Evolutionary conservation across 371 early-diverging fungal genomes (phyloP).

Genomic region (Dichotomocladium elegans): DNA sequence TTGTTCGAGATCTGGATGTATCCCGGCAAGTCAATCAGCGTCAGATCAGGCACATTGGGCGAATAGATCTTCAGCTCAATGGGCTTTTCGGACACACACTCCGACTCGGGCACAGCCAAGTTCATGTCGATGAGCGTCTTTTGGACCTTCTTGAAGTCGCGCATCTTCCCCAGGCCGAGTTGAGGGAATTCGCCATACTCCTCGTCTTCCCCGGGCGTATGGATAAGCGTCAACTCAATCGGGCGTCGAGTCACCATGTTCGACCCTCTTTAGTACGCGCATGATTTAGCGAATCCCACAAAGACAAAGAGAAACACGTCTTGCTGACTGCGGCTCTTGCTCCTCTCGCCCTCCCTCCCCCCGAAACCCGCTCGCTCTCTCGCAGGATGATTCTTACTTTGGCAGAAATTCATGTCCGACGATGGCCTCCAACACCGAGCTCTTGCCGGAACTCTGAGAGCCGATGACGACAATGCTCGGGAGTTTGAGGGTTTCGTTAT

Average conservation of each 20-base stretch:
- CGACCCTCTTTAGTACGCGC: constrained; percentile 62
- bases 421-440: constrained; percentile 98
- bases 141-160: constrained; percentile 85
- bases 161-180: constrained; percentile 83
- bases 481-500: constrained; percentile 73
- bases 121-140: constrained; percentile 89
- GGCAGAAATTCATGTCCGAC: constrained; percentile 98
- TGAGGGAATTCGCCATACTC: constrained; percentile 96
- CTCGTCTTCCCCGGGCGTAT: constrained; percentile 81
- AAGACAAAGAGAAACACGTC: too few relatives aligned
- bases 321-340: too few relatives aligned
- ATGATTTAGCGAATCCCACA: too few relatives aligned
- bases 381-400: too few relatives aligned
- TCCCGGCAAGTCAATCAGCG: constrained; percentile 98
- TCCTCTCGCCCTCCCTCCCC: too few relatives aligned
- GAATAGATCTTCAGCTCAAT: constrained; percentile 94
- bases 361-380: too few relatives aligned
- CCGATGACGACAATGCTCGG: constrained; percentile 99
- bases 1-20: constrained; percentile 95
- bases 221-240: constrained; percentile 95
- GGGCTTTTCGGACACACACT: constrained; percentile 91
- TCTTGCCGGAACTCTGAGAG: constrained; percentile 97
- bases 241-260: constrained; percentile 99
- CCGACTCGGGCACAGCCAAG: constrained; percentile 87
- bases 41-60: constrained; percentile 93